Evolutionary conservation across 139 green algal genomes (phyloP).

Genomic region (Haematococcus sp.): DNA sequence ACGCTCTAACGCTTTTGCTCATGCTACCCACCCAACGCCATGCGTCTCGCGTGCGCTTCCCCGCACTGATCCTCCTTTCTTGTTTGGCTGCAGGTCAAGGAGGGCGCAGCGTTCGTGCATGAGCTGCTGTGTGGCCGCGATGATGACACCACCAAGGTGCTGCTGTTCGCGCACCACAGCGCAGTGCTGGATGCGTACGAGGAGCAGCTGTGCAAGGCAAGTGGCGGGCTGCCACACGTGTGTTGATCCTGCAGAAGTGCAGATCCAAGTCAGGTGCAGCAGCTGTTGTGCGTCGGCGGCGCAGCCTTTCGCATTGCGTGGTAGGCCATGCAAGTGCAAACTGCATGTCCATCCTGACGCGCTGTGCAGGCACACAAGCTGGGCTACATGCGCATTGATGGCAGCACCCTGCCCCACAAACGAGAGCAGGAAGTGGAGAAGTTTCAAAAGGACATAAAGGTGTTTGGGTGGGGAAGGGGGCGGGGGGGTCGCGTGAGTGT

Average conservation of each 20-base stretch:
- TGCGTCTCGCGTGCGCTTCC: too few species aligned
- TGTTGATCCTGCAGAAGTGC: too few species aligned
- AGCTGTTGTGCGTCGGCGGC: too few species aligned
- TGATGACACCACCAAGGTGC: constrained; percentile 41
- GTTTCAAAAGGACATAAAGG: constrained; percentile 38
- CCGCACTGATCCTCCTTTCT: too few species aligned
- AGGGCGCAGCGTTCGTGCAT: constrained; percentile 30
- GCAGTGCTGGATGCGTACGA: constrained; percentile 43
- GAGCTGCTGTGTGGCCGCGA: constrained; percentile 32
- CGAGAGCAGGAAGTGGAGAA: constrained; percentile 31
- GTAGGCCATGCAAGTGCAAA: too few species aligned
- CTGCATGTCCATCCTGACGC: too few species aligned
- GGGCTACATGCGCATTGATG: constrained; percentile 58
- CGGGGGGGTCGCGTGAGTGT: neutral
- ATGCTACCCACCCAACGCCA: too few species aligned
- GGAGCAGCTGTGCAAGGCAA: constrained; percentile 14
- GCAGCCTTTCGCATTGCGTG: too few species aligned
- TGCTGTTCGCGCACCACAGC: constrained; percentile 69
- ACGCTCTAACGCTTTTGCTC: too few species aligned
- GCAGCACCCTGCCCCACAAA: constrained; percentile 5
- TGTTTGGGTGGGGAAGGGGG: neutral
- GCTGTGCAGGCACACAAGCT: neutral
- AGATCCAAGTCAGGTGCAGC: too few species aligned
- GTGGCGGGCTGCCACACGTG: neutral
- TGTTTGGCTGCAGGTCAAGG: neutral